A percentile compares a stretch with the other conserved stretches of the same genome.
These are phyloP conservation scores for Globomyces pollinis-pini DNA, from an alignment of 192 early-diverging fungal species.

Conservation along the genomic window DNA sequence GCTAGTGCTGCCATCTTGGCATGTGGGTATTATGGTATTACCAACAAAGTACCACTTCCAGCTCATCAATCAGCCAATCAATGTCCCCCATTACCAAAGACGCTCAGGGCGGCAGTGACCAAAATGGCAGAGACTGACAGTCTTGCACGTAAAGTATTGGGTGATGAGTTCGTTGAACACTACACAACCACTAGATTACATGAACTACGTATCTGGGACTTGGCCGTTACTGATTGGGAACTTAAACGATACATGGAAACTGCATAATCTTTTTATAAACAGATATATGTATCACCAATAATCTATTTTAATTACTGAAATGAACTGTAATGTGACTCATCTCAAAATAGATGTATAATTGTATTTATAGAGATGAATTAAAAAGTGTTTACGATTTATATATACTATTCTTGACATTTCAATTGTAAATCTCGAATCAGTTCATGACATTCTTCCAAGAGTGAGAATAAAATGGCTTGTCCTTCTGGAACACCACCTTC, in stretches of 20 bases:
- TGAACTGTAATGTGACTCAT: too few relatives aligned
- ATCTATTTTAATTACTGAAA: too few relatives aligned
- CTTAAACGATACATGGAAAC: slow-evolving; percentile 34
- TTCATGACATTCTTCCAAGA: slow-evolving; percentile 86
- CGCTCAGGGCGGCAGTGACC: slow-evolving; percentile 56
- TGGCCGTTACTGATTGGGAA: slow-evolving; percentile 69
- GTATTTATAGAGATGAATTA: too few relatives aligned
- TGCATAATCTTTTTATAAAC: slow-evolving; percentile 4
- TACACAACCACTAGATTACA: slow-evolving; percentile 64
- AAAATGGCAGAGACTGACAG: slow-evolving; percentile 57
- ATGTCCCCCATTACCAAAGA: slow-evolving; percentile 41
- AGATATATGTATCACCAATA: too few relatives aligned
- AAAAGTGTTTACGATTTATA: too few relatives aligned
- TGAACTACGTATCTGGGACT: slow-evolving; percentile 68
- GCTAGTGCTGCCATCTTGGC: slow-evolving; percentile 64
- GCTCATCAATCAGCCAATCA: slow-evolving; percentile 19
- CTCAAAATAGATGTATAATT: too few relatives aligned
- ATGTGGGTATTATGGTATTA: slow-evolving; percentile 64
- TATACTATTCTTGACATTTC: slow-evolving; percentile 5
- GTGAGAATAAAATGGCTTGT: slow-evolving; percentile 74
- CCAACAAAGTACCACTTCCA: slow-evolving; percentile 44
- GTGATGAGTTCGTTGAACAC: slow-evolving; percentile 71
- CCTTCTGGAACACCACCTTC: slow-evolving; percentile 77
- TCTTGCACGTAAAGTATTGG: slow-evolving; percentile 62
- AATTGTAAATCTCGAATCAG: slow-evolving; percentile 3